These are phyloP conservation scores for Neonectria ditissima DNA, from an alignment of 2,329 filamentous ascomycete species.

Conservation along the genomic window DNA sequence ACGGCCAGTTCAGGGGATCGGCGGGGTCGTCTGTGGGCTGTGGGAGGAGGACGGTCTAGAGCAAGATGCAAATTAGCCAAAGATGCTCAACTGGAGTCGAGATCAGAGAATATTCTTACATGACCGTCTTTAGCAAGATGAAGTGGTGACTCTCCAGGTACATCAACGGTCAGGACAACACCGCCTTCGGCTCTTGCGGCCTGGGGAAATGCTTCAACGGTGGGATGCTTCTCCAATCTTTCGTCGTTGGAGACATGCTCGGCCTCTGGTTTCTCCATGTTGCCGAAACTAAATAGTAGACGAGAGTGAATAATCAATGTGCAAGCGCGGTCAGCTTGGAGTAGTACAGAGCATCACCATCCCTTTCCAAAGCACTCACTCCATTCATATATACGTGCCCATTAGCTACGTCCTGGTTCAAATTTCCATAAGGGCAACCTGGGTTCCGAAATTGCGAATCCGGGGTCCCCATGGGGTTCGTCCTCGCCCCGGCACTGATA, in stretches of 20 bases:
- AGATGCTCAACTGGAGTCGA: too few species aligned
- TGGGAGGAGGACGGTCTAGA: conserved; percentile 34
- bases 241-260: conserved; percentile 34
- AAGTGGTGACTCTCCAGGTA: conserved; percentile 16
- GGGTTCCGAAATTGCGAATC: conserved; percentile 36
- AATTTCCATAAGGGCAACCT: not conserved
- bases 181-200: conserved; percentile 34
- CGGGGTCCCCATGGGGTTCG: conserved; percentile 25
- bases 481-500: conserved; percentile 4
- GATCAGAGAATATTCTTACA: conserved; percentile 12
- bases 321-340: not conserved
- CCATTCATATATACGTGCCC: not conserved
- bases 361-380: not conserved
- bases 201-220: conserved; percentile 21
- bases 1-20: conserved; percentile 39
- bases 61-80: not conserved
- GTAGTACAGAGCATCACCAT: not conserved
- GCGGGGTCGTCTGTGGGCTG: conserved; percentile 30
- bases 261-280: conserved; percentile 33
- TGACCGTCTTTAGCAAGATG: conserved; percentile 35
- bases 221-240: conserved; percentile 6
- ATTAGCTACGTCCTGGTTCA: too few species aligned
- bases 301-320: too few species aligned
- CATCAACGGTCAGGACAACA: conserved; percentile 24
- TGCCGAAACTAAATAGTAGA: not conserved